These are phyloP conservation scores for Pythium angustatum DNA, from an alignment of 352 stramenopile species.

Conservation along the genomic window DNA sequence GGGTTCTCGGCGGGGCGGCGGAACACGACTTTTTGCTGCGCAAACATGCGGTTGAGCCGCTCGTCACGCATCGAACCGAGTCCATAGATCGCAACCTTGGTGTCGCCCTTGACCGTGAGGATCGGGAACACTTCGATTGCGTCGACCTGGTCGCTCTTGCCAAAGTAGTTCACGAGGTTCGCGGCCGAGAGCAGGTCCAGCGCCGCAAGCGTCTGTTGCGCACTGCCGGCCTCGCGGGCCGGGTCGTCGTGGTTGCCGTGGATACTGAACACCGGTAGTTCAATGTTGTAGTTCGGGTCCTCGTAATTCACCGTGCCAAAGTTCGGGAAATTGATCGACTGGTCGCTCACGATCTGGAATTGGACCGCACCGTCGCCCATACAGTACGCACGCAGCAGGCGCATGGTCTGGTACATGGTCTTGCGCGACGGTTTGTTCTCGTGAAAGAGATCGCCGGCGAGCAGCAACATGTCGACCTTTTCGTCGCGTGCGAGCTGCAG, in stretches of 20 bases:
- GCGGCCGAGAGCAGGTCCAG: slow-evolving; percentile 94
- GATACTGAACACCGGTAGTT: slow-evolving; percentile 98
- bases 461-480: slow-evolving; percentile 91
- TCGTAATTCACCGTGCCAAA: slow-evolving; percentile 96
- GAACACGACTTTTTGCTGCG: slow-evolving; percentile 95
- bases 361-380: slow-evolving; percentile 87
- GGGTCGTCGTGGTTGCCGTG: slow-evolving; percentile 99
- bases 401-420: slow-evolving; percentile 97
- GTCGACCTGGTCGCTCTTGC: slow-evolving; percentile 92
- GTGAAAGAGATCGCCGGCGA: slow-evolving; percentile 99
- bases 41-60: slow-evolving; percentile 97
- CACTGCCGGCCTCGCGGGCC: slow-evolving; percentile 82
- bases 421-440: slow-evolving; percentile 98
- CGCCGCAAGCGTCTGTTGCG: slow-evolving; percentile 88
- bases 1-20: slow-evolving; percentile 76
- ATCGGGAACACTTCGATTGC: slow-evolving; percentile 95
- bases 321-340: slow-evolving; percentile 89
- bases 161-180: slow-evolving; percentile 99
- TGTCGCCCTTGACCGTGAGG: slow-evolving; percentile 94
- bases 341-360: slow-evolving; percentile 91
- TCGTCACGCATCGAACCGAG: slow-evolving; percentile 99
- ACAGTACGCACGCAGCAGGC: slow-evolving; percentile 94
- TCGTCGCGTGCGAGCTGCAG: slow-evolving; percentile 65
- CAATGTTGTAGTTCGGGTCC: slow-evolving; percentile 93
- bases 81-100: slow-evolving; percentile 96